These are phyloP conservation scores for Trifolium subterraneum DNA, from an alignment of 306 rosid genomes.

Conservation along the genomic window DNA sequence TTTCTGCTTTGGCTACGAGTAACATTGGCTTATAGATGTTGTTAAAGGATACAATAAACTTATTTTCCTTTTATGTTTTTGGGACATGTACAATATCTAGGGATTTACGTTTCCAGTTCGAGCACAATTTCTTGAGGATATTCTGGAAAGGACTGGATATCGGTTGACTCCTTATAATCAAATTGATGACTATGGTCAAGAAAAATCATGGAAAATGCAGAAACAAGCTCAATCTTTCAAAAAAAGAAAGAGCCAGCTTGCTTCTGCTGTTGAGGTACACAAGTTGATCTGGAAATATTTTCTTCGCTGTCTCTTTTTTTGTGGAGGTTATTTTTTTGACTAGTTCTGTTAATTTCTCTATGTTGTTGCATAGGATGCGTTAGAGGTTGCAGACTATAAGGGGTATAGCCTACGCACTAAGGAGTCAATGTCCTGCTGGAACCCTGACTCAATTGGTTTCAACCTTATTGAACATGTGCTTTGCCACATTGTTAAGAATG, in stretches of 20 bases:
- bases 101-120: slow-evolving; percentile 94
- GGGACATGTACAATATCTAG: slow-evolving; percentile 49
- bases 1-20: slow-evolving; percentile 17
- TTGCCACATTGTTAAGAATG: slow-evolving; percentile 80
- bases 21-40: slow-evolving; percentile 14
- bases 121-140: slow-evolving; percentile 80
- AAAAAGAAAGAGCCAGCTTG: slow-evolving; percentile 93
- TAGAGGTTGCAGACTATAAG: slow-evolving; percentile 69
- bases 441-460: slow-evolving; percentile 87
- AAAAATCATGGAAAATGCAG: slow-evolving; percentile 85
- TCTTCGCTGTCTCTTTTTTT: not conserved
- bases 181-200: slow-evolving; percentile 94
- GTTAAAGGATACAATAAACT: slow-evolving; percentile 6
- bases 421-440: slow-evolving; percentile 88
- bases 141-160: slow-evolving; percentile 77
- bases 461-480: slow-evolving; percentile 82
- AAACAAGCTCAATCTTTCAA: slow-evolving; percentile 77
- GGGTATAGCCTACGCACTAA: slow-evolving; percentile 65
- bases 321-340: not conserved
- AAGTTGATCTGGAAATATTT: slow-evolving; percentile 21
- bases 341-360: slow-evolving; percentile 35
- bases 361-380: slow-evolving; percentile 70
- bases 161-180: slow-evolving; percentile 82
- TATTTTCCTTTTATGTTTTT: slow-evolving; percentile 36
- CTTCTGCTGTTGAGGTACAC: slow-evolving; percentile 83